These are phyloP conservation scores for Waltiozyma solani DNA, from an alignment of 1,139 yeast species.

Conservation along the genomic window DNA sequence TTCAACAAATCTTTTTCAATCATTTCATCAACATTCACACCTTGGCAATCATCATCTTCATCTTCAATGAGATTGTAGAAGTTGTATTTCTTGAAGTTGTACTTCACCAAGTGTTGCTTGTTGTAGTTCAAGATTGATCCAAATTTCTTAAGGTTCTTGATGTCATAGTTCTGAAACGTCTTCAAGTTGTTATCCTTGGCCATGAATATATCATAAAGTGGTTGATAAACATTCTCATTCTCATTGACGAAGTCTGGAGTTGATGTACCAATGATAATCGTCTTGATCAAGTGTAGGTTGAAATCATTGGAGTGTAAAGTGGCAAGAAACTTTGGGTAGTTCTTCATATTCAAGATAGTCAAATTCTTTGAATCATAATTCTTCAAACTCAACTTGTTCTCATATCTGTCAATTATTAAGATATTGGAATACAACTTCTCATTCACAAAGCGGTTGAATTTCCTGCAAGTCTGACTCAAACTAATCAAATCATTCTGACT, in stretches of 20 bases:
- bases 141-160: constrained; percentile 18
- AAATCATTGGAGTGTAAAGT: constrained; percentile 18
- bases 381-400: constrained; percentile 12
- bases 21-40: constrained; percentile 10
- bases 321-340: constrained; percentile 19
- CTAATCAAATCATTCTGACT: constrained; percentile 18
- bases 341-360: constrained; percentile 14
- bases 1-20: constrained; percentile 14
- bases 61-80: constrained; percentile 8
- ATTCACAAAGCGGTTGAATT: constrained; percentile 18
- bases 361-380: constrained; percentile 7
- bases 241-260: constrained; percentile 11
- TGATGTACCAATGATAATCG: constrained; percentile 19
- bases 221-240: constrained; percentile 14
- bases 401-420: constrained; percentile 16
- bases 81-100: constrained; percentile 17
- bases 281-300: constrained; percentile 12
- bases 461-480: constrained; percentile 16
- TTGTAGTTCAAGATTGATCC: constrained; percentile 17
- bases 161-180: constrained; percentile 17
- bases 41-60: not conserved
- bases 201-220: constrained; percentile 19
- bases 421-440: constrained; percentile 16
- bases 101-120: constrained; percentile 16
- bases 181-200: constrained; percentile 17